Percentiles rank a stretch among this genome's conserved stretches.
Evolutionary conservation across 2,329 filamentous ascomycete genomes (phyloP).

Genomic region (Aureobasidium pullulans): DNA sequence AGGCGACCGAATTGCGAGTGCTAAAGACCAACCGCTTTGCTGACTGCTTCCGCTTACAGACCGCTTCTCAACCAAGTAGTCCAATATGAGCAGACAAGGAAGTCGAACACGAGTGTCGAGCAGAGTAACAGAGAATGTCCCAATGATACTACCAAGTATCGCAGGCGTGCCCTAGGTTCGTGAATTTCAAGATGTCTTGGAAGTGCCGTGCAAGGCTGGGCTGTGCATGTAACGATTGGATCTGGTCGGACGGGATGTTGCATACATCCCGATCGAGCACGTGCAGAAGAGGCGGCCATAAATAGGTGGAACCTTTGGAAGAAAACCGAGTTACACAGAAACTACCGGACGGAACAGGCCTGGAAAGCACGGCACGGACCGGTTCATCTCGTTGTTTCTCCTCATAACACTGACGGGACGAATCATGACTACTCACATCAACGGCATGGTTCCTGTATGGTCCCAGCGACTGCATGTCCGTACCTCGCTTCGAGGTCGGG

Average conservation of each 20-base stretch:
- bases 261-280: conserved; percentile 1
- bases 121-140: not conserved
- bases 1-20: not conserved
- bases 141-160: not conserved
- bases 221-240: not conserved
- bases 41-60: not conserved
- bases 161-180: not conserved
- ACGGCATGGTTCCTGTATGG: not conserved
- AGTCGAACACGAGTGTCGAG: not conserved
- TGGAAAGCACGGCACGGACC: not conserved
- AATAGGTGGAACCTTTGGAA: not conserved
- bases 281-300: not conserved
- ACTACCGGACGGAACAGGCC: not conserved
- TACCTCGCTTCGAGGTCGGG: not conserved
- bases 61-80: not conserved
- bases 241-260: conserved; percentile 1
- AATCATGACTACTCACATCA: conserved; percentile 2
- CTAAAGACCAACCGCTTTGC: not conserved
- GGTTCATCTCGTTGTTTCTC: not conserved
- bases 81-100: not conserved
- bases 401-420: not conserved
- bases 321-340: not conserved
- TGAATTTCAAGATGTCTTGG: not conserved
- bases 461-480: not conserved
- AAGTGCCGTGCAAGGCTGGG: not conserved